Percentiles rank a stretch among this genome's conserved stretches.
Conservation (phyloP, 2,329 filamentous ascomycete genomes). For the Chaetomiaceae sp. region DNA sequence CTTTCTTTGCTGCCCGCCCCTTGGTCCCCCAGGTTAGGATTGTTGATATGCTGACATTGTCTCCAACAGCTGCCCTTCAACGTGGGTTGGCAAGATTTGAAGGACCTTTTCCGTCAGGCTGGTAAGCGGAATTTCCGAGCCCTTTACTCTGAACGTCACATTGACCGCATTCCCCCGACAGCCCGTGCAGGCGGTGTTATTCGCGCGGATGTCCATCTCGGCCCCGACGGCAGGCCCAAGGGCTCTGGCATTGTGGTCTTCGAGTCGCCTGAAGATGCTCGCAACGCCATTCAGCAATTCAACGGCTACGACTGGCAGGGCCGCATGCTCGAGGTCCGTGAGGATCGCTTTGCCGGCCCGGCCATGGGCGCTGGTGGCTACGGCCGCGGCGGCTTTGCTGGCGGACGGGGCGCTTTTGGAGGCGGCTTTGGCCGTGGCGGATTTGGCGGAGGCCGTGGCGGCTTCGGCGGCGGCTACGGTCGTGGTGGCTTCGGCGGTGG, state of each 20-base stretch:
- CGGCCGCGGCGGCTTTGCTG: slow-evolving; percentile 52
- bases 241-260: slow-evolving; percentile 97
- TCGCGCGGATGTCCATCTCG: slow-evolving; percentile 90
- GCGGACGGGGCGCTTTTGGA: slow-evolving; percentile 54
- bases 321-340: slow-evolving; percentile 84
- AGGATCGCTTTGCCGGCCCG: slow-evolving; percentile 81
- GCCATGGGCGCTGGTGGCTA: slow-evolving; percentile 46
- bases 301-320: slow-evolving; percentile 99
- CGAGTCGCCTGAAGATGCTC: slow-evolving; percentile 88
- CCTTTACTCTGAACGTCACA: background rate
- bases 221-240: slow-evolving; percentile 88
- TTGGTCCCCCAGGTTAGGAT: background rate
- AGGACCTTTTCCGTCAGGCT: slow-evolving; percentile 97
- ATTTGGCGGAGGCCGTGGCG: slow-evolving; percentile 42
- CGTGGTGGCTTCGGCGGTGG: slow-evolving; percentile 42
- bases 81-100: slow-evolving; percentile 97
- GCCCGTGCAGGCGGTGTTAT: slow-evolving; percentile 72
- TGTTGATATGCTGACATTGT: slow-evolving; percentile 26
- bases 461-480: slow-evolving; percentile 45
- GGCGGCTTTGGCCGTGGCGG: slow-evolving; percentile 45
- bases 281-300: slow-evolving; percentile 94
- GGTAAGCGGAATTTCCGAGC: slow-evolving; percentile 55
- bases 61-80: slow-evolving; percentile 80
- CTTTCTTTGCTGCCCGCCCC: background rate
- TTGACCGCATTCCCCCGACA: slow-evolving; percentile 26